A percentile compares a stretch with the other conserved stretches of the same genome.
Evolutionary conservation across 768 basidiomycete genomes (phyloP).

Genomic region (Collybiopsis confluens): DNA sequence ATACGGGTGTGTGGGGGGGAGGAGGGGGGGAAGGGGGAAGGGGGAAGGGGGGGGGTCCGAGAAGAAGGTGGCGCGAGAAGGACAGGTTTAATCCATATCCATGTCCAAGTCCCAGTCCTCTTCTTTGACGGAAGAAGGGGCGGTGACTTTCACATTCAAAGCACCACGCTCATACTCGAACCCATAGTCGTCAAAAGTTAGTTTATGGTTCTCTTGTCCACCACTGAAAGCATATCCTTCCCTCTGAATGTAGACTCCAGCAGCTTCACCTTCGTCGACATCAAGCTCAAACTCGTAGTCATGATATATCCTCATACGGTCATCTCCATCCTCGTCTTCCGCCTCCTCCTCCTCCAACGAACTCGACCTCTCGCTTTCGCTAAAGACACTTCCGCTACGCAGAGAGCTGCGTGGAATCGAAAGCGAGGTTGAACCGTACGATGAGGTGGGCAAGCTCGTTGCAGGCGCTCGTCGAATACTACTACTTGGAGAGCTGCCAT

Average conservation of each 20-base stretch:
- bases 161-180: conserved; percentile 2
- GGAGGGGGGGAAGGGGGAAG: too few species aligned
- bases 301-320: conserved; percentile 2
- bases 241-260: neutral
- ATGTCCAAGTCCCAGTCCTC: conserved; percentile 65
- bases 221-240: neutral
- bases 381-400: conserved; percentile 7
- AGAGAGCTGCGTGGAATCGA: conserved; percentile 7
- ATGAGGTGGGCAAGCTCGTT: conserved; percentile 5
- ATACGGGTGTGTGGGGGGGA: neutral
- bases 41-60: too few species aligned
- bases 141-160: neutral
- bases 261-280: neutral
- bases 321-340: neutral
- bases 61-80: neutral
- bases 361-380: conserved; percentile 5
- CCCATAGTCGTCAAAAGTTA: conserved; percentile 7
- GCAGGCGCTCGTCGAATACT: neutral
- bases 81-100: conserved; percentile 49
- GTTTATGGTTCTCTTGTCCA: neutral
- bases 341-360: conserved; percentile 3
- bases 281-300: conserved; percentile 9
- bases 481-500: too few species aligned
- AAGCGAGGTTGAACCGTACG: conserved; percentile 1
- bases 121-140: conserved; percentile 15